phyloP scores from a whole-genome alignment of 2,329 filamentous ascomycete genomes.

The Penicillium corylophilum region DNA sequence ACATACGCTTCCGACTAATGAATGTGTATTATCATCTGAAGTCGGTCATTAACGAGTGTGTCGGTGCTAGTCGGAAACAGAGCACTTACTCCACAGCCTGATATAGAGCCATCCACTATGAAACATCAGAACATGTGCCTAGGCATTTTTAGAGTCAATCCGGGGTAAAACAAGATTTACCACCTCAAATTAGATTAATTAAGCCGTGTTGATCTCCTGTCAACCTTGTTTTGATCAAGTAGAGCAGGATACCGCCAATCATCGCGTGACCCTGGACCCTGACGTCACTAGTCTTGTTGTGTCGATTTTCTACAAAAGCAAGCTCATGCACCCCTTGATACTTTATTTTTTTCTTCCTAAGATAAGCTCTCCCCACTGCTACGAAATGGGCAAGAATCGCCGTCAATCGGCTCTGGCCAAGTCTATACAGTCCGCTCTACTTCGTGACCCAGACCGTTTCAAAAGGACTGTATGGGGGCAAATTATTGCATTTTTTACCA shows the following conservation, averaged over 20 bases:
- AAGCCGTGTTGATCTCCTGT: not conserved
- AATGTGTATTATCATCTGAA: not conserved
- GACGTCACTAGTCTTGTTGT: constrained; percentile 10
- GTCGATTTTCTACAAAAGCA: constrained; percentile 1
- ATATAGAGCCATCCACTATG: not conserved
- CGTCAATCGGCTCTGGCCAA: constrained; percentile 26
- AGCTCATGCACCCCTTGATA: not conserved
- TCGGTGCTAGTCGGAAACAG: not conserved
- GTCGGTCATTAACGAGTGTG: not conserved
- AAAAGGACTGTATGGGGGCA: constrained; percentile 41
- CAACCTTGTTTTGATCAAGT: not conserved
- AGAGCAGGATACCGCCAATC: not conserved
- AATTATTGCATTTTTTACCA: constrained; percentile 55
- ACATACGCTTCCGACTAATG: not conserved
- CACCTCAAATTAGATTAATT: not conserved
- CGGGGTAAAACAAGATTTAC: not conserved
- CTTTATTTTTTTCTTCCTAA: not conserved
- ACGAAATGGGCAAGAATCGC: constrained; percentile 24
- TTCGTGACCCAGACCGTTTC: constrained; percentile 28
- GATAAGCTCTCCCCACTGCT: not conserved
- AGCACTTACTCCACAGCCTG: not conserved
- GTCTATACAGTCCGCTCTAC: constrained; percentile 33
- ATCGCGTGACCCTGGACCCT: not conserved
- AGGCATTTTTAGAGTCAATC: not conserved
- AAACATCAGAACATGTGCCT: not conserved